phyloP scores from a whole-genome alignment of 306 rosid species.

The Hippophae gyantsensis region DNA sequence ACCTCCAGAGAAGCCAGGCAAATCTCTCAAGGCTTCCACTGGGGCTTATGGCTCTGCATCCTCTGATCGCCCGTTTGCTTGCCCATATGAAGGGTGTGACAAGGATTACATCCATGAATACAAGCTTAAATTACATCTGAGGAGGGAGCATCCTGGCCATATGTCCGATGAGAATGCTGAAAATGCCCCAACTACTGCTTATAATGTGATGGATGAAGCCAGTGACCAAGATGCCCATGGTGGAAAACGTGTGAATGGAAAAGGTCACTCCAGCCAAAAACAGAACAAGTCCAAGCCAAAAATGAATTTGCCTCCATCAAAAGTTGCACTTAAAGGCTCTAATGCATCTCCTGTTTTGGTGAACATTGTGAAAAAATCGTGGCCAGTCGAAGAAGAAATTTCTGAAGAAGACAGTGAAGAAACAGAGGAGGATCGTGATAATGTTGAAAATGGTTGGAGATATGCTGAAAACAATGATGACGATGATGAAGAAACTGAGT shows the following conservation, averaged over 20 bases:
- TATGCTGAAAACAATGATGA: conserved; percentile 63
- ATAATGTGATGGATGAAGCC: conserved; percentile 79
- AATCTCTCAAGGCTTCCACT: conserved; percentile 50
- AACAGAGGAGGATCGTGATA: conserved; percentile 93
- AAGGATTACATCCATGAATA: conserved; percentile 90
- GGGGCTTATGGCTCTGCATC: conserved; percentile 66
- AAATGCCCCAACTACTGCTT: conserved; percentile 47
- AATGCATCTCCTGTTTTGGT: conserved; percentile 39
- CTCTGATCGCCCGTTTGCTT: conserved; percentile 84
- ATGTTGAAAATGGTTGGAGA: conserved; percentile 90
- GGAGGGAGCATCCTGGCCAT: conserved; percentile 89
- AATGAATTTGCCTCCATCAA: conserved; percentile 63
- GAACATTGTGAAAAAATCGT: conserved; percentile 48
- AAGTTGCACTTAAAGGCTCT: conserved; percentile 49
- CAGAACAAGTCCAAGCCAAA: conserved; percentile 58
- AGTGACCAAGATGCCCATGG: conserved; percentile 79
- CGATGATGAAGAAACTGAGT: conserved; percentile 92
- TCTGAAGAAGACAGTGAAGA: conserved; percentile 90
- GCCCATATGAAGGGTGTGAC: conserved; percentile 90
- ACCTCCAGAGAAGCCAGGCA: conserved; percentile 58
- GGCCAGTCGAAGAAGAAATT: conserved; percentile 68
- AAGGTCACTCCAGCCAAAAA: conserved; percentile 37
- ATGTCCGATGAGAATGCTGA: conserved; percentile 56
- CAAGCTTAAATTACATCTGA: conserved; percentile 87
- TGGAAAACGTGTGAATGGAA: conserved; percentile 50